Evolutionary conservation across 805 yeast species (phyloP).

Genomic region (Metschnikowia chrysomelidarum): DNA sequence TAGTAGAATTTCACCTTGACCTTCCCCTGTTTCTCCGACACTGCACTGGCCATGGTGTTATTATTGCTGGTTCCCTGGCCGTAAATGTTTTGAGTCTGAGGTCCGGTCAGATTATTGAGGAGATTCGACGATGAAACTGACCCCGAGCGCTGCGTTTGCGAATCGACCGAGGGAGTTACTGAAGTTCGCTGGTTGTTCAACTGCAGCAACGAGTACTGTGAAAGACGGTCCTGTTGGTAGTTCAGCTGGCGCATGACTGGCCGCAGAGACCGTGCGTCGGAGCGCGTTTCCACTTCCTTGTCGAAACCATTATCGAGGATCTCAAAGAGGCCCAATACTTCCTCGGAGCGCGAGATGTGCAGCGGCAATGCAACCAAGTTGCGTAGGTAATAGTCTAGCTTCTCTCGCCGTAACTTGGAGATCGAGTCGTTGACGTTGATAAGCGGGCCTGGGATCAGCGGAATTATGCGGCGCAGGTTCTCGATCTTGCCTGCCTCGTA

Average conservation of each 20-base stretch:
- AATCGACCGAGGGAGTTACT: constrained; percentile 27
- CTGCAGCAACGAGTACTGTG: constrained; percentile 46
- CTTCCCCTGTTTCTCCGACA: constrained; percentile 28
- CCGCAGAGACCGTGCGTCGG: constrained; percentile 23
- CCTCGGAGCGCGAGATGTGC: constrained; percentile 67
- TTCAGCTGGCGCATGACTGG: constrained; percentile 39
- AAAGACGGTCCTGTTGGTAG: constrained; percentile 51
- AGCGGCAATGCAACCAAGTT: constrained; percentile 69
- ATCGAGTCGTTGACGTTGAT: constrained; percentile 80
- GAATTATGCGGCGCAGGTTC: constrained; percentile 75
- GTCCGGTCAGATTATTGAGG: constrained; percentile 8
- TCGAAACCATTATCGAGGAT: constrained; percentile 60
- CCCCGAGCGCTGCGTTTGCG: constrained; percentile 20
- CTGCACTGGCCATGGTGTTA: background rate
- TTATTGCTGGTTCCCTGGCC: too few relatives aligned
- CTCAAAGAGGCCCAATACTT: constrained; percentile 71
- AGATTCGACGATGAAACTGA: constrained; percentile 24
- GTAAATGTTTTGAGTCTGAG: too few relatives aligned
- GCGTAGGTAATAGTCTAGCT: constrained; percentile 50
- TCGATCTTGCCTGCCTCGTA: constrained; percentile 87
- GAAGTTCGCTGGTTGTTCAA: constrained; percentile 21
- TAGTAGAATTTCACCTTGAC: constrained; percentile 72
- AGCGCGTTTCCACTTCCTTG: constrained; percentile 38
- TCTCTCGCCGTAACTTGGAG: constrained; percentile 52
- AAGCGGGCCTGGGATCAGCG: constrained; percentile 95